phyloP scores from a whole-genome alignment of 441 rosid species.

The Syzygium malaccense region DNA sequence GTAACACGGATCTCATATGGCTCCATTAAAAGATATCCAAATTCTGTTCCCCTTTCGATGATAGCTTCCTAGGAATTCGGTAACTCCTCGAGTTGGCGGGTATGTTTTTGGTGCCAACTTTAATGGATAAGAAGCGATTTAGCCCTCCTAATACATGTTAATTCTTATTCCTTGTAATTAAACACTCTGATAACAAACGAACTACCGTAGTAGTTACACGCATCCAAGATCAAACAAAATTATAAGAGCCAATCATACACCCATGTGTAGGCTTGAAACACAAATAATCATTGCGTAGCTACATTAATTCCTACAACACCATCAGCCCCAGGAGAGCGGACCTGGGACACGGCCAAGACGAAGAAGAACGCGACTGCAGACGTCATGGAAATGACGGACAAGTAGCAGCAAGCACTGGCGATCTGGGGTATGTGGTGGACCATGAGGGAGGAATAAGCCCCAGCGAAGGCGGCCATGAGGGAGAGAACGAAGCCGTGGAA shows the following conservation, averaged over 20 bases:
- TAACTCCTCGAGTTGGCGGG: neutral
- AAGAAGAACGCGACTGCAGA: neutral
- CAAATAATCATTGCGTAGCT: neutral
- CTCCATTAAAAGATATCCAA: neutral
- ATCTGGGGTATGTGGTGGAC: neutral
- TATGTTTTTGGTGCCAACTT: neutral
- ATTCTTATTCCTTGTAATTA: neutral
- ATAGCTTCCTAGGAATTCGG: neutral
- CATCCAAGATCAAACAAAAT: neutral
- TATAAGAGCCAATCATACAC: neutral
- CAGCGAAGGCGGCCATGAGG: neutral
- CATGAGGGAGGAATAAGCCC: neutral
- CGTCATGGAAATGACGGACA: neutral
- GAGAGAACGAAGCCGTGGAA: constrained; percentile 1
- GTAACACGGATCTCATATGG: too few species aligned
- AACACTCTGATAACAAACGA: neutral
- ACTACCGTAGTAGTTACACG: neutral
- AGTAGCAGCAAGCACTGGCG: neutral
- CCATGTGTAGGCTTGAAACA: neutral
- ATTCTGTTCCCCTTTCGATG: neutral
- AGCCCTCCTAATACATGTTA: neutral
- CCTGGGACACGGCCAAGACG: neutral
- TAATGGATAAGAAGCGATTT: neutral
- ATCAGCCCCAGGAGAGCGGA: neutral
- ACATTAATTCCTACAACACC: neutral